phyloP scores from a whole-genome alignment of 108 stramenopile species.

The Fragilaria crotonensis region DNA sequence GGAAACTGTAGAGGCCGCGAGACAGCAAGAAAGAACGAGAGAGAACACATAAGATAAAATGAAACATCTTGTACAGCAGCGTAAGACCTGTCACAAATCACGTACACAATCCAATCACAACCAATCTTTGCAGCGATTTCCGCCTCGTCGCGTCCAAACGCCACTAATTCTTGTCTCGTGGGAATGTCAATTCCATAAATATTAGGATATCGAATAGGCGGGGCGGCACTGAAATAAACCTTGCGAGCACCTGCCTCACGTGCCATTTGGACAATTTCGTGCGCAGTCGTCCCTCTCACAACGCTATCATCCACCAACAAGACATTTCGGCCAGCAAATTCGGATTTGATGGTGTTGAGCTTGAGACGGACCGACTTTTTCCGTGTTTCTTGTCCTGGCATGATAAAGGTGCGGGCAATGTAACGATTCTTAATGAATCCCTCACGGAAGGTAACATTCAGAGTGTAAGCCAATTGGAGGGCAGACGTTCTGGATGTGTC shows the following conservation, averaged over 20 bases:
- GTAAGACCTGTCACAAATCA: too few relatives aligned
- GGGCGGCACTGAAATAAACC: conserved; percentile 93
- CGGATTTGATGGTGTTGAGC: conserved; percentile 94
- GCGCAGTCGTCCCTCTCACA: conserved; percentile 95
- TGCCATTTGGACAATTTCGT: conserved; percentile 97
- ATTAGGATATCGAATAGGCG: conserved; percentile 97
- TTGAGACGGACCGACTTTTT: conserved; percentile 97
- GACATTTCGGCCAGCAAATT: conserved; percentile 87
- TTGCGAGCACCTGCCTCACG: conserved; percentile 96
- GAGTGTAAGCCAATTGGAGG: conserved; percentile 83
- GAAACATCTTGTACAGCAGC: too few relatives aligned
- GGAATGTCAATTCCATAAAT: conserved; percentile 99
- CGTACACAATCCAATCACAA: conserved; percentile 87
- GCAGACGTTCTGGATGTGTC: conserved; percentile 95
- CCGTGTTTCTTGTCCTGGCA: conserved; percentile 96
- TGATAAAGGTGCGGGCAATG: conserved; percentile 99
- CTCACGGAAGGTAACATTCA: conserved; percentile 90
- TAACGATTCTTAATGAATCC: conserved; percentile 99
- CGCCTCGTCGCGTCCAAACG: conserved; percentile 80
- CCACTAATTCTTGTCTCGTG: conserved; percentile 91
- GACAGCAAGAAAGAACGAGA: not conserved
- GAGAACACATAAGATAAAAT: not conserved
- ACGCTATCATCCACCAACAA: conserved; percentile 96
- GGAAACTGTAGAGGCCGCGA: conserved; percentile 22
- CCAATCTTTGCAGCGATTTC: conserved; percentile 86